These are phyloP conservation scores for Triticum urartu DNA, from an alignment of 176 grass and related monocot genomes.

Conservation along the genomic window DNA sequence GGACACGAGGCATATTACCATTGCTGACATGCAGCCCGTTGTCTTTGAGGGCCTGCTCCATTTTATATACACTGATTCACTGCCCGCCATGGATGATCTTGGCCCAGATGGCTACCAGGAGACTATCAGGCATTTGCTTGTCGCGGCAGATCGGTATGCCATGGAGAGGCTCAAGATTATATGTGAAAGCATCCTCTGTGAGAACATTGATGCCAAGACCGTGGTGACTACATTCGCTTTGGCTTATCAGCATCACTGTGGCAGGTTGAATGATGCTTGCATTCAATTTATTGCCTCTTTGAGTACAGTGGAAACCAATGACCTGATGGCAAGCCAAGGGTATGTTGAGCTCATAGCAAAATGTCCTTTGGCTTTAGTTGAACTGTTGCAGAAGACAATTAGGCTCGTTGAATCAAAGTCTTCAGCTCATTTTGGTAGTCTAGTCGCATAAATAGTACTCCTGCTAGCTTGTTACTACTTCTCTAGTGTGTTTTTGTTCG, in stretches of 20 bases:
- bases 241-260: not conserved
- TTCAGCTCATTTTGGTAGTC: not conserved
- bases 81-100: not conserved
- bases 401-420: not conserved
- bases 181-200: not conserved
- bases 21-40: not conserved
- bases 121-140: not conserved
- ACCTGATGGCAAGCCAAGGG: not conserved
- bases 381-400: not conserved
- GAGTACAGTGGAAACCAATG: not conserved
- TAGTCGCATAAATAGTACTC: not conserved
- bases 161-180: not conserved
- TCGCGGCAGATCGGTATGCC: not conserved
- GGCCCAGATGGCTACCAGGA: not conserved
- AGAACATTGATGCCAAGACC: not conserved
- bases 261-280: not conserved
- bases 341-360: not conserved
- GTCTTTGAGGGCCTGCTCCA: not conserved
- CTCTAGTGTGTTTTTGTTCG: not conserved
- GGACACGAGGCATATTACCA: not conserved
- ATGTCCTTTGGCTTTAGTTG: not conserved
- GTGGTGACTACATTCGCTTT: not conserved
- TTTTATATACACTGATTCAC: not conserved
- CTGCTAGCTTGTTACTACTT: not conserved
- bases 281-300: not conserved